phyloP scores from a whole-genome alignment of 108 stramenopile species.

The Skeletonema menzelii region DNA sequence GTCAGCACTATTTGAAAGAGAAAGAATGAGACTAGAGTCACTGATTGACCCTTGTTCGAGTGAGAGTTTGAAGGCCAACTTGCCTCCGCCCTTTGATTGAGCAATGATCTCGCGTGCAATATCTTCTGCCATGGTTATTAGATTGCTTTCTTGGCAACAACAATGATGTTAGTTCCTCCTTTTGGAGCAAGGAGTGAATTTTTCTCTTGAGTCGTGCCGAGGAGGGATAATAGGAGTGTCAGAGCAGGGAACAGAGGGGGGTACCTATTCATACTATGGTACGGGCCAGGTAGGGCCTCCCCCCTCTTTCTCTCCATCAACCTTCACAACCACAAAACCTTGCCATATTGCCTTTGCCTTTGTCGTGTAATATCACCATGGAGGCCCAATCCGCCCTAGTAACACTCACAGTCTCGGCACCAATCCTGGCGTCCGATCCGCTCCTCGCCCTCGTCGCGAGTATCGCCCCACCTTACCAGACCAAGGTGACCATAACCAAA shows the following conservation, averaged over 20 bases:
- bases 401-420: conserved; percentile 55
- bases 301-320: no score
- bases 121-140: background rate
- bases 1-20: background rate
- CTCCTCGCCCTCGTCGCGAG: conserved; percentile 56
- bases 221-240: no score
- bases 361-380: background rate
- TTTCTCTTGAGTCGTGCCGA: no score
- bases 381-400: conserved; percentile 50
- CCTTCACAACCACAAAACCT: no score
- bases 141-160: no score
- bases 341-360: no score
- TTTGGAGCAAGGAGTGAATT: no score
- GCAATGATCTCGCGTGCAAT: background rate
- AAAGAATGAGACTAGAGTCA: background rate
- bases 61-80: background rate
- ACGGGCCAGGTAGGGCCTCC: no score
- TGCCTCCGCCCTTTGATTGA: background rate
- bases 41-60: no score
- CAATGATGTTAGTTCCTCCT: no score
- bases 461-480: conserved; percentile 51
- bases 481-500: conserved; percentile 49
- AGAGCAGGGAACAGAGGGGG: no score
- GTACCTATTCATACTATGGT: no score
- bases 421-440: conserved; percentile 46